A percentile compares a stretch with the other conserved stretches of the same genome.
These are phyloP conservation scores for Kuraishia floccosa DNA, from an alignment of 805 yeast species.

Conservation along the genomic window DNA sequence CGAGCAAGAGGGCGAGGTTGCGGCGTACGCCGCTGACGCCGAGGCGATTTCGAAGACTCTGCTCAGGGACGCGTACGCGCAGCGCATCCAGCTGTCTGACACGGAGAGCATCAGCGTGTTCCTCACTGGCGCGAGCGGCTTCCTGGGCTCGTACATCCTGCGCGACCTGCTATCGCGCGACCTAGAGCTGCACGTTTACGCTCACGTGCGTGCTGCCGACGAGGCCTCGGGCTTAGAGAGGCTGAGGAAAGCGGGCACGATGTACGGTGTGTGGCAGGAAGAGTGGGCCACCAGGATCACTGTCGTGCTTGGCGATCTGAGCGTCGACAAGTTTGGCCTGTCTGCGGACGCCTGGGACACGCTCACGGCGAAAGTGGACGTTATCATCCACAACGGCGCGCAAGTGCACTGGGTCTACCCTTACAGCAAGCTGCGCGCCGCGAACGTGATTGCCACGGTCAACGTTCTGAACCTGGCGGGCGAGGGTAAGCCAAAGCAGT, in stretches of 20 bases:
- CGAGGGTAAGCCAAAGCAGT: constrained; percentile 73
- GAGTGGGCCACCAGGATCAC: constrained; percentile 44
- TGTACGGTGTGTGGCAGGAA: constrained; percentile 76
- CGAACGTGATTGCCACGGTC: constrained; percentile 83
- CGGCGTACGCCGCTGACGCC: constrained; percentile 70
- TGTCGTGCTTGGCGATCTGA: constrained; percentile 76
- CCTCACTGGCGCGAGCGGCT: constrained; percentile 94
- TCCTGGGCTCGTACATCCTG: constrained; percentile 83
- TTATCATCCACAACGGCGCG: constrained; percentile 93
- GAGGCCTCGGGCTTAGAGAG: constrained; percentile 65
- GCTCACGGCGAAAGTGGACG: constrained; percentile 56
- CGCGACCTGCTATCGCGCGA: constrained; percentile 61
- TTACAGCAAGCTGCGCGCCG: constrained; percentile 78
- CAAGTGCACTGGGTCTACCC: constrained; percentile 99
- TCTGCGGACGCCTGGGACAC: constrained; percentile 40
- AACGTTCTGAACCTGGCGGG: constrained; percentile 73
- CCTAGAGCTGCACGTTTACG: constrained; percentile 48
- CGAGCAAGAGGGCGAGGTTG: constrained; percentile 11
- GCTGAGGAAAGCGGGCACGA: constrained; percentile 59
- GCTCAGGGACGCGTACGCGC: constrained; percentile 32
- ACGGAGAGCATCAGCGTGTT: constrained; percentile 36
- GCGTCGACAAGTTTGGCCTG: constrained; percentile 64
- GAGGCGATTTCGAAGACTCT: constrained; percentile 27
- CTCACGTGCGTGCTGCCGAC: constrained; percentile 84
- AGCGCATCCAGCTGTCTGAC: constrained; percentile 18